Evolutionary conservation across 495 filamentous ascomycete species (phyloP).

Genomic region (Trichoderma orchidacearum): DNA sequence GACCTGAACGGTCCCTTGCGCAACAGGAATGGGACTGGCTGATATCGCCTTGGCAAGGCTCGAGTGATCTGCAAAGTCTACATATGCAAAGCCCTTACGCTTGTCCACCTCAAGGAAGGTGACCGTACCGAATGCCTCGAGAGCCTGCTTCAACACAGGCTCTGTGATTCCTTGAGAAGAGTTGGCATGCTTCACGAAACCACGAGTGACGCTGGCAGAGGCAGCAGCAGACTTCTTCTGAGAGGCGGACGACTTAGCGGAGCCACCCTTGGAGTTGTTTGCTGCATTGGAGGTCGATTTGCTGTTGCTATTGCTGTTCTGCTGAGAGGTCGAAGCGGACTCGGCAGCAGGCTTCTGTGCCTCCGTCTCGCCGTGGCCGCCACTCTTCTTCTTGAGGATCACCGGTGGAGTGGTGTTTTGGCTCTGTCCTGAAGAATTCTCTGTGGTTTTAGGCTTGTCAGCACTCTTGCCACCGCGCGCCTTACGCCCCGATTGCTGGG

Average conservation of each 20-base stretch:
- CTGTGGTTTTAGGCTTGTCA: constrained; percentile 5
- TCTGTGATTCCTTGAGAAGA: constrained; percentile 85
- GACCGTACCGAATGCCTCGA: constrained; percentile 56
- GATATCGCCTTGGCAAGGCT: constrained; percentile 63
- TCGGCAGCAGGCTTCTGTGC: constrained; percentile 5
- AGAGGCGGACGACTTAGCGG: constrained; percentile 8
- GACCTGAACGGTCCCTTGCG: constrained; percentile 74
- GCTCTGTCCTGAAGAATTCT: neutral
- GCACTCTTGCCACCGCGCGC: constrained; percentile 12
- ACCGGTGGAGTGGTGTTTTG: constrained; percentile 15
- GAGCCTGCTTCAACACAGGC: constrained; percentile 53
- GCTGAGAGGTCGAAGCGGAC: constrained; percentile 2
- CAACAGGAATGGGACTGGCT: constrained; percentile 66
- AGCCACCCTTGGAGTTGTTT: constrained; percentile 2
- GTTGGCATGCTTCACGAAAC: constrained; percentile 90
- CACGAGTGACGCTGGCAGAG: constrained; percentile 51
- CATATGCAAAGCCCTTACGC: constrained; percentile 85
- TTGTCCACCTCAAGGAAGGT: constrained; percentile 77
- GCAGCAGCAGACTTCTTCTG: constrained; percentile 15
- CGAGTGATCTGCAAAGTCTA: constrained; percentile 63
- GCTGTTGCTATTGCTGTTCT: neutral
- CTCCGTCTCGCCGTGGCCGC: constrained; percentile 11
- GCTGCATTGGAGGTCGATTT: constrained; percentile 10
- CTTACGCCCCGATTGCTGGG: constrained; percentile 12
- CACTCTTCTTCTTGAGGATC: constrained; percentile 27